Percentiles rank a stretch among this genome's conserved stretches.
These are phyloP conservation scores for Chlorociboria aeruginascens DNA, from an alignment of 495 filamentous ascomycete species.

Conservation along the genomic window DNA sequence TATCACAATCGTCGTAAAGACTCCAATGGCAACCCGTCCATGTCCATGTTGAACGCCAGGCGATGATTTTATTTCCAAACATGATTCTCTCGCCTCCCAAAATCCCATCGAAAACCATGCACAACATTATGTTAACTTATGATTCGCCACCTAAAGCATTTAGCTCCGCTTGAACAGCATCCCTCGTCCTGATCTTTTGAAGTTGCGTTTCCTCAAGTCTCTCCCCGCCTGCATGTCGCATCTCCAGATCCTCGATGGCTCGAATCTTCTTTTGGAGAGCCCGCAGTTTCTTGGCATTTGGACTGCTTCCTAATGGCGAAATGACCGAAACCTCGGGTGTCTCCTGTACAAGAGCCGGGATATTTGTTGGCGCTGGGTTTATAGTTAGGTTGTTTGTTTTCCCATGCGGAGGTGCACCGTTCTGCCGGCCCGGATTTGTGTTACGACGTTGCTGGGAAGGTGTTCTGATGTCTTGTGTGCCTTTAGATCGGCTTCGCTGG, in stretches of 20 bases:
- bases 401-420: conserved; percentile 14
- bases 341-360: conserved; percentile 8
- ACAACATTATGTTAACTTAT: not conserved
- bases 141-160: conserved; percentile 37
- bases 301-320: conserved; percentile 28
- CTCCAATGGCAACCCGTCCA: no score
- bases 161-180: conserved; percentile 68
- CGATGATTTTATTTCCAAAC: no score
- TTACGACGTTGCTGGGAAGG: conserved; percentile 32
- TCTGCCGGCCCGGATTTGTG: conserved; percentile 23
- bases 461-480: conserved; percentile 26
- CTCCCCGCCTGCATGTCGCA: conserved; percentile 85
- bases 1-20: no score
- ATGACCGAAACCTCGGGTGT: conserved; percentile 36
- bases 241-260: conserved; percentile 95
- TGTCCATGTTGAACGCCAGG: no score
- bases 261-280: conserved; percentile 91
- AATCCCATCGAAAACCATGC: no score
- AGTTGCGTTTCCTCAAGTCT: conserved; percentile 97
- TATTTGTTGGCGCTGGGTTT: conserved; percentile 3
- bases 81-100: no score
- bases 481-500: conserved; percentile 48
- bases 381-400: conserved; percentile 14
- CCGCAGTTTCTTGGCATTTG: conserved; percentile 70
- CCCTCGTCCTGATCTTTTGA: conserved; percentile 93